Percentiles rank a stretch among this genome's conserved stretches.
phyloP scores from a whole-genome alignment of 495 filamentous ascomycete species.

The Talaromyces stipitatus region DNA sequence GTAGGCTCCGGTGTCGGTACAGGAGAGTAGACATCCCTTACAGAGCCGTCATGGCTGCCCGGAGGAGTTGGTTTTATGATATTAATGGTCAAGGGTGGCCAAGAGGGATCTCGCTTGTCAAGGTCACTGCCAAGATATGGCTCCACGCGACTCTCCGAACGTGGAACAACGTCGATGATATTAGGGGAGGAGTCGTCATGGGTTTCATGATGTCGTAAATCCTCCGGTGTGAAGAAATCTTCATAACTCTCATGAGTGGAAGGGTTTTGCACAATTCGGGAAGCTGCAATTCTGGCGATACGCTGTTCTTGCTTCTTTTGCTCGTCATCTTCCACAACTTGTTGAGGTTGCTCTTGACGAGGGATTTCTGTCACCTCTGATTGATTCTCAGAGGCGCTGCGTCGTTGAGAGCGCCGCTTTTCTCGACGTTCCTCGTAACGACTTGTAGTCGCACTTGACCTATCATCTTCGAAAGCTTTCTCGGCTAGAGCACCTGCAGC shows the following conservation, averaged over 20 bases:
- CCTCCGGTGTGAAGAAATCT: conserved; percentile 35
- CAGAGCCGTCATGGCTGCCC: conserved; percentile 34
- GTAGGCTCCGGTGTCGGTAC: conserved; percentile 13
- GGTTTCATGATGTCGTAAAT: conserved; percentile 14
- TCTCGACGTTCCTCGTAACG: conserved; percentile 25
- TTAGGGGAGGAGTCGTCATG: conserved; percentile 11
- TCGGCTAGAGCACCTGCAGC: conserved; percentile 31
- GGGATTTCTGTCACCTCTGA: conserved; percentile 16
- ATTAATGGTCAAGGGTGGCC: conserved; percentile 39
- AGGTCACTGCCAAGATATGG: conserved; percentile 18
- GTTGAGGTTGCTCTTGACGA: conserved; percentile 8
- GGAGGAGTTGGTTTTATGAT: conserved; percentile 47
- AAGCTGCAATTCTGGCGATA: conserved; percentile 17
- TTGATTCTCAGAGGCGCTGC: conserved; percentile 15
- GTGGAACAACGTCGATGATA: conserved; percentile 27
- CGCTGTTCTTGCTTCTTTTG: conserved; percentile 10
- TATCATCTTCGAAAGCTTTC: conserved; percentile 31
- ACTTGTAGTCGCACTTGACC: conserved; percentile 21
- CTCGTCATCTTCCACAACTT: conserved; percentile 10
- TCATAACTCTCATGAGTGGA: conserved; percentile 32
- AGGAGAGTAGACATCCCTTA: conserved; percentile 24
- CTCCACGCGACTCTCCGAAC: conserved; percentile 15
- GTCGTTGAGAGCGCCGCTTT: conserved; percentile 32
- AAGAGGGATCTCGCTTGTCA: conserved; percentile 26
- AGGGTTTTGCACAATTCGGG: conserved; percentile 14